Base-by-base conservation (phyloP, 2,329 filamentous ascomycete genomes). In the Ophiostoma triangulosporum region DNA sequence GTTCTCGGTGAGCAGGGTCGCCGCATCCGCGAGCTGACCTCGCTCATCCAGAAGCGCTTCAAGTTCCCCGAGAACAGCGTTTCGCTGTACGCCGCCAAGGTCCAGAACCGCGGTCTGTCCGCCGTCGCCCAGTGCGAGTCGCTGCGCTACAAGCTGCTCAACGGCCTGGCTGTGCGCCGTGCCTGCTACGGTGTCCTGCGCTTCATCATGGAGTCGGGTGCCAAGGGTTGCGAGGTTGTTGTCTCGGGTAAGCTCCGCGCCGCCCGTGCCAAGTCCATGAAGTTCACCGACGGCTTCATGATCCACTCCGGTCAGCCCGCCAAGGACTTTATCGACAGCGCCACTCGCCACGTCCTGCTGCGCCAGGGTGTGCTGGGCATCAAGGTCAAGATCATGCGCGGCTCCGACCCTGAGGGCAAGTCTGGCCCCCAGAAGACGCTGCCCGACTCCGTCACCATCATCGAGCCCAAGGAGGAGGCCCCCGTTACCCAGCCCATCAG, bases 201-300 rank as follows among this genome's bases (percentile, higher is more conserved):
- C 71, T 98, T 98, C 82, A 98, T 98, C 78, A 98, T 98, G 93
- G 93, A 98, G 87, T 87, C 81, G 65, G 93, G 93, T 70, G 93
- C 93, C 75, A 98, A 98, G 87, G 93, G 93, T 75, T 98, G 93
- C 74, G 93, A 98, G 80, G 93, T 98, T 63, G 93, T 98, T 70
- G 93, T 98, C 64, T 96, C 89, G 65, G 93, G 93, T 74, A 98
- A 98, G 85, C 87, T 98, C 66, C 86, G 93, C 70, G 93, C 93
- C 73, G 93, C 93, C 69, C 89, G 93, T 81, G 93, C 93, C 76
- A 98, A 98, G 88, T 88, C 82, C 78, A 98, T 98, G 93, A 98
- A 98, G 86, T 98, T 98, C 86, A 98, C 93, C 75, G 90, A 98
- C 75, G 93, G 93, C 73, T 98, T 98, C 88, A 98, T 98, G 93